Base-by-base conservation (phyloP, 768 basidiomycete species). In the Exidia glandulosa region DNA sequence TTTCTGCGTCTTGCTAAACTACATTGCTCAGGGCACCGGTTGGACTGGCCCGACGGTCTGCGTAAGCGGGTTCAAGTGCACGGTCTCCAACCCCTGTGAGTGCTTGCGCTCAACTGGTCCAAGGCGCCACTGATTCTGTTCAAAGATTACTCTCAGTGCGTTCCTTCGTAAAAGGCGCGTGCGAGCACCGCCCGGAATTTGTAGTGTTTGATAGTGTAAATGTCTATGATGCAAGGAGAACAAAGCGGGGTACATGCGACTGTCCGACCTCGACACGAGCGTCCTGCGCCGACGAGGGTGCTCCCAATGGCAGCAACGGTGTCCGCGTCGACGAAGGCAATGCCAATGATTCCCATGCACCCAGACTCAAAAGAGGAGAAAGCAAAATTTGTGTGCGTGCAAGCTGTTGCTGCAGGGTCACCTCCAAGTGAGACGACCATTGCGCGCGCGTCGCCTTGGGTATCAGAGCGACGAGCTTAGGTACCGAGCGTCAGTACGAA, bases 371-470 rank as follows among this genome's bases (percentile, higher is more conserved):
- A 48, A 89, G 73, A 5, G 78, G 74, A 3, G 82, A 80, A 58
- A 90, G 73, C 16, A 90, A 73, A 29, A 80, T 80, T 65, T 87
- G 88, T 29, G 78, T 80, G 60, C 82, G 77, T 37, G 74, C 64
- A 27, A 89, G 73, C 63, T 76, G 77, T 57, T 82, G 81, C 7
- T 72, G 66, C 32, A 70, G 62, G 61, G 71, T 61, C 61, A 63
- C 67, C 57, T 74, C 72, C 59, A 60, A 59, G 63, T 72, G 64
- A 60, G 63, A 31, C 31, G 52, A 60, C 52, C 61, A 56, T 31
- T 66, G 62, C 36, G 56, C 27, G 55, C 58, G 14, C 36, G 31
- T 41, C 60, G 58, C 47, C 59, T 54, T 29, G 41, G 57, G 54
- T 50, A 36, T 6, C 52, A 58, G 31, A 61, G 60, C 60, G 57